Conservation (phyloP, 495 filamentous ascomycete genomes). For the Hapsidospora chrysogenum region DNA sequence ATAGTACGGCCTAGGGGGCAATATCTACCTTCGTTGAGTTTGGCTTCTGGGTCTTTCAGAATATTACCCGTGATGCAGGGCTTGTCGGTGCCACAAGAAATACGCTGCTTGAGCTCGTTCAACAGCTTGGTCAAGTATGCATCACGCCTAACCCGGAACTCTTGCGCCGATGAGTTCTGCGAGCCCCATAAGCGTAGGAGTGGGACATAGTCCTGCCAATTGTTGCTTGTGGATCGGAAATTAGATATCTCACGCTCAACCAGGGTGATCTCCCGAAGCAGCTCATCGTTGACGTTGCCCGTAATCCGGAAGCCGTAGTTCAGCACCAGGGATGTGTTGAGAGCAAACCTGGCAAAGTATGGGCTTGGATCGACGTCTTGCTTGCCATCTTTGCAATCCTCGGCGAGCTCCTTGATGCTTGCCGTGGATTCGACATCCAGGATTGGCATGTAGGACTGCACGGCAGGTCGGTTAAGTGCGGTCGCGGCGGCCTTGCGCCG, state of each 20-base stretch:
- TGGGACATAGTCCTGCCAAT: slow-evolving; percentile 58
- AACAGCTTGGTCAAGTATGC: slow-evolving; percentile 42
- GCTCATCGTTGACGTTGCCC: slow-evolving; percentile 34
- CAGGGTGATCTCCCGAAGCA: slow-evolving; percentile 44
- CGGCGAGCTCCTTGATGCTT: slow-evolving; percentile 46
- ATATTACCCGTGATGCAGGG: slow-evolving; percentile 57
- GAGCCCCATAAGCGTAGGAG: slow-evolving; percentile 36
- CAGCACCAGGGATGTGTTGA: slow-evolving; percentile 48
- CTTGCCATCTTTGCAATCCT: slow-evolving; percentile 36
- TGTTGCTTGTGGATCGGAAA: slow-evolving; percentile 49
- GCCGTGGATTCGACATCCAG: slow-evolving; percentile 50
- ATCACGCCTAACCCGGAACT: slow-evolving; percentile 36
- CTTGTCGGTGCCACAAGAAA: slow-evolving; percentile 45
- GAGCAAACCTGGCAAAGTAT: slow-evolving; percentile 51
- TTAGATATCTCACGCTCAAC: slow-evolving; percentile 48
- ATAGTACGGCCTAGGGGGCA: not conserved
- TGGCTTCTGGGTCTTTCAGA: slow-evolving; percentile 46
- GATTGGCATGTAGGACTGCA: slow-evolving; percentile 55
- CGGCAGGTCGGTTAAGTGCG: slow-evolving; percentile 48
- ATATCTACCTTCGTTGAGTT: slow-evolving; percentile 37
- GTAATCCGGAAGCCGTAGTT: slow-evolving; percentile 51
- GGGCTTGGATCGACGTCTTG: slow-evolving; percentile 45
- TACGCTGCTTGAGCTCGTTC: slow-evolving; percentile 40
- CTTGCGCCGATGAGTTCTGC: slow-evolving; percentile 33
- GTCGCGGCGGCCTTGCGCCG: slow-evolving; percentile 55